Conservation (phyloP, 208 protist genomes). For the Perkinsela sp. region DNA sequence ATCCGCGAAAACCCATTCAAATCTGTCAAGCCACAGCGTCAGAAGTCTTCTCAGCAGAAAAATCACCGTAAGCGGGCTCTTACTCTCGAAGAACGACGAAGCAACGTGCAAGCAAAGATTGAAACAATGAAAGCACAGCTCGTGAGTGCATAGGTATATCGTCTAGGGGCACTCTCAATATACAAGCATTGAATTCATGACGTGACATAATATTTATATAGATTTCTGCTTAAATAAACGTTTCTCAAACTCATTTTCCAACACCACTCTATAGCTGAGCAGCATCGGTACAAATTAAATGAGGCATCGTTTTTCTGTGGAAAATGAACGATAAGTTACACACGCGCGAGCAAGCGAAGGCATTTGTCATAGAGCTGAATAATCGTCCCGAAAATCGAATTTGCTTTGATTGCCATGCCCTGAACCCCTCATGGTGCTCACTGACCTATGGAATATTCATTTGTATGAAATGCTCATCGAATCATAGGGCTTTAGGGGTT, state of each 20-base stretch:
- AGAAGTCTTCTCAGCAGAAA: conserved; percentile 10
- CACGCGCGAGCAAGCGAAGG: no score
- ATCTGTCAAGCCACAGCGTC: conserved; percentile 20
- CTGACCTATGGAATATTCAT: conserved; percentile 82
- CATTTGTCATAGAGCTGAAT: no score
- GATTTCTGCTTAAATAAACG: no score
- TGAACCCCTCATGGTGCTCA: conserved; percentile 80
- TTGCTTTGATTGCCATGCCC: conserved; percentile 83
- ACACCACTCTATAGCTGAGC: no score
- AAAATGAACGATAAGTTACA: no score
- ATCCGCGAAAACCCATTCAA: conserved; percentile 74
- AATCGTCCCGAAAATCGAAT: conserved; percentile 42
- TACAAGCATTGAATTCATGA: no score
- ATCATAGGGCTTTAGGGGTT: conserved; percentile 74
- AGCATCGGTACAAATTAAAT: no score
- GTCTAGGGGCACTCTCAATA: no score
- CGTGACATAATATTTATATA: no score
- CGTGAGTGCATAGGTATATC: background rate
- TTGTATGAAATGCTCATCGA: conserved; percentile 80
- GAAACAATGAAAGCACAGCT: background rate
- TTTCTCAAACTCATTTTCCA: no score
- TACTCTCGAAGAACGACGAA: background rate
- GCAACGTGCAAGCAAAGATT: background rate
- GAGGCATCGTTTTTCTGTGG: no score
- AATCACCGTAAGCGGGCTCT: background rate